These are phyloP conservation scores for Cichorium intybus DNA, from an alignment of 140 eudicot genomes.

Conservation along the genomic window DNA sequence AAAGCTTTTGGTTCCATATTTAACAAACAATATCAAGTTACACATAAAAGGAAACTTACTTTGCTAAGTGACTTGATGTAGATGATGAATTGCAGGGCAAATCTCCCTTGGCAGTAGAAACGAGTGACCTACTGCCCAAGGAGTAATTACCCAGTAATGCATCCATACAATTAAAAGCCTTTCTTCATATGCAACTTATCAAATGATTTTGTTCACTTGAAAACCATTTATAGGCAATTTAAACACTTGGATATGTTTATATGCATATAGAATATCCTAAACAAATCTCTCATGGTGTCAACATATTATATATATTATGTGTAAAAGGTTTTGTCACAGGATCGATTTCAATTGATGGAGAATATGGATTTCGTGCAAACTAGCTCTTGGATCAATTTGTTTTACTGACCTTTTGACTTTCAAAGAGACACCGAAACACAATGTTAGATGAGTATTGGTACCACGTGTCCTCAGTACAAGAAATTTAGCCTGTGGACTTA, in stretches of 20 bases:
- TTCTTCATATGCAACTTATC: neutral
- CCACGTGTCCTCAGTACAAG: slow-evolving; percentile 4
- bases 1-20: neutral
- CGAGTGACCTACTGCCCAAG: slow-evolving; percentile 25
- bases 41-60: neutral
- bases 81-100: slow-evolving; percentile 33
- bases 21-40: neutral
- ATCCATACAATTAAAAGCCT: slow-evolving; percentile 15
- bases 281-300: slow-evolving; percentile 8
- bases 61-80: neutral
- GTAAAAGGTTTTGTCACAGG: neutral
- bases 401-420: slow-evolving; percentile 24
- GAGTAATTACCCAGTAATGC: slow-evolving; percentile 34
- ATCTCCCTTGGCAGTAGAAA: slow-evolving; percentile 40
- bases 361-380: neutral
- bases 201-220: neutral
- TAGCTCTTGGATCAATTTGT: slow-evolving; percentile 3
- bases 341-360: neutral
- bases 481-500: neutral
- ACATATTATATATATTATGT: slow-evolving; percentile 6
- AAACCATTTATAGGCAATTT: slow-evolving; percentile 23
- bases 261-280: slow-evolving; percentile 27
- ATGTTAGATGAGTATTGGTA: neutral
- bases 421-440: neutral
- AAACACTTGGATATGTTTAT: slow-evolving; percentile 14